Evolutionary conservation across 2,329 filamentous ascomycete genomes (phyloP).

Genomic region (Sporothrix brasiliensis): DNA sequence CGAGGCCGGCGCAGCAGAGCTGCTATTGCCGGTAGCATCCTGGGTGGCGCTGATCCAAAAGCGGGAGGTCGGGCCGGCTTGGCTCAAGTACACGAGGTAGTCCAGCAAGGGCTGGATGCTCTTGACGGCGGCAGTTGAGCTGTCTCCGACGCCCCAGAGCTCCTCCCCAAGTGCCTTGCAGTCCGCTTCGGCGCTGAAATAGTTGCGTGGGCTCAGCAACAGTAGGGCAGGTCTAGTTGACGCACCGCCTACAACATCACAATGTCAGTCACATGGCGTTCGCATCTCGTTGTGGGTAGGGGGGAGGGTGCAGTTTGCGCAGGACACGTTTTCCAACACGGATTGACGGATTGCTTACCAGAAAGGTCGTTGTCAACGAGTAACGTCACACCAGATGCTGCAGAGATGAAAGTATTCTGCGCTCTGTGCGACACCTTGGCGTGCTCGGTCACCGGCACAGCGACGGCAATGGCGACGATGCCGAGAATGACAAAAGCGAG

Average conservation of each 20-base stretch:
- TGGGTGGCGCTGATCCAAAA: constrained; percentile 46
- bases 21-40: neutral
- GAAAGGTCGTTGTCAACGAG: constrained; percentile 49
- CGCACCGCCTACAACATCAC: constrained; percentile 41
- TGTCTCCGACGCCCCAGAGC: constrained; percentile 43
- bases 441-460: constrained; percentile 27
- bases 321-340: too few relatives aligned
- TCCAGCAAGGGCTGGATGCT: constrained; percentile 43
- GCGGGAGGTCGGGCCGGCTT: constrained; percentile 37
- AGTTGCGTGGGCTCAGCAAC: constrained; percentile 42
- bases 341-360: constrained; percentile 38
- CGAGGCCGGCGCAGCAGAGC: neutral
- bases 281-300: too few relatives aligned
- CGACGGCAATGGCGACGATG: constrained; percentile 27
- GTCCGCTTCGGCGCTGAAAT: constrained; percentile 40
- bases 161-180: constrained; percentile 48
- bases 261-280: neutral
- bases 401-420: neutral
- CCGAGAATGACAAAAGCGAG: constrained; percentile 35
- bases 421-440: constrained; percentile 2
- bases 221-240: constrained; percentile 44
- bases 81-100: constrained; percentile 45
- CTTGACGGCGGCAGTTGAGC: constrained; percentile 32
- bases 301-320: neutral
- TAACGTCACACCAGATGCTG: constrained; percentile 44